Evolutionary conservation across 1,284 basidiomycete genomes (phyloP), one percentile per base, ranked within the genome.

Genomic region (Malassezia obtusa): DNA sequence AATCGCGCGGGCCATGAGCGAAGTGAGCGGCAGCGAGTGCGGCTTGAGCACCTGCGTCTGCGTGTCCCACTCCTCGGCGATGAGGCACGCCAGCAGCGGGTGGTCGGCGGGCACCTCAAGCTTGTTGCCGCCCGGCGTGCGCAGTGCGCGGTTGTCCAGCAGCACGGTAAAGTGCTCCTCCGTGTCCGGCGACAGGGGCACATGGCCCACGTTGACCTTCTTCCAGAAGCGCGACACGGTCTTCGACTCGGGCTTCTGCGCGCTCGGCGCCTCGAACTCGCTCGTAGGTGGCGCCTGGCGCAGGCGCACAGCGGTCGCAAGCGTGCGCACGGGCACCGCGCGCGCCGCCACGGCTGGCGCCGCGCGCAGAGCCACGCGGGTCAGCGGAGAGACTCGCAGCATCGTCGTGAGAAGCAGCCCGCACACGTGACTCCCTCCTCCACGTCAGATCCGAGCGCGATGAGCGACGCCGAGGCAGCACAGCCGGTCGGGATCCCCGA

Each of bases 11-110:
- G 89, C 84, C 7, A 83, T 84, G 26, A 98, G 76, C 8, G 89
- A 91, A 0, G 91, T 95, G 89, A 95, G 81, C 5, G 92, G 91
- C 25, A 98, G 77, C 0, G 89, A 84, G 73, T 94, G 88, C 28
- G 86, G 86, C 75, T 92, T 95, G 60, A 96, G 71, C 1, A 90
- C 71, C 21, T 79, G 82, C 52, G 84, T 83, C 77, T 96, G 92
- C 69, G 86, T 87, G 71, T 94, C 88, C 92, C 92, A 98, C 77
- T 98, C 92, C 54, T 85, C 81, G 10, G 90, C 91, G 61, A 98
- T 84, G 52, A 95, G 79, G 1, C 85, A 79, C 1, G 92, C 90
- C 17, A 87, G 78, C 30, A 92, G 73, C 40, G 79, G 76, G 63
- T 87, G 85, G 53, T 82, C 78, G 33, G 77, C 75, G 0, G 90